These are phyloP conservation scores for Glycine latifolia DNA, from an alignment of 306 rosid genomes.

Conservation along the genomic window DNA sequence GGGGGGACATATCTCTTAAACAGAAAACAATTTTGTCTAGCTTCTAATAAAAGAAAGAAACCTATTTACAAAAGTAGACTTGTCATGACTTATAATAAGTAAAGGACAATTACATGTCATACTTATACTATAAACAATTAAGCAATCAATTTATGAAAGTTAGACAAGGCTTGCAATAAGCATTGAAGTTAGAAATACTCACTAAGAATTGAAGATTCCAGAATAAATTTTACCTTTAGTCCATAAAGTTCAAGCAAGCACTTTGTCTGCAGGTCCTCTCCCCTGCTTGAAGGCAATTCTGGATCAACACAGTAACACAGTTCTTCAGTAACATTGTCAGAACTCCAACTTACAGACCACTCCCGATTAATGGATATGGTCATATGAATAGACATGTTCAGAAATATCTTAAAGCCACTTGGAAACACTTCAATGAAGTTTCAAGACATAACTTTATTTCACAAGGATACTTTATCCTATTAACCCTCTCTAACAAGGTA, in stretches of 20 bases:
- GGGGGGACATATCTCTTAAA: constrained; percentile 5
- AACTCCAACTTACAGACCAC: constrained; percentile 15
- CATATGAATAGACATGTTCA: constrained; percentile 13
- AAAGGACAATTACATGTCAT: too few relatives aligned
- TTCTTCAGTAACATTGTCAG: constrained; percentile 30
- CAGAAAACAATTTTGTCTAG: constrained; percentile 17
- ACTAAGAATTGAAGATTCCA: constrained; percentile 37
- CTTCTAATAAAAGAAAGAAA: constrained; percentile 22
- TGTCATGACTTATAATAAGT: background rate
- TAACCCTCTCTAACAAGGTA: constrained; percentile 12
- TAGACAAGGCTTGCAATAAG: constrained; percentile 27
- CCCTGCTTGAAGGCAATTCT: constrained; percentile 95
- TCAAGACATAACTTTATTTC: constrained; percentile 29
- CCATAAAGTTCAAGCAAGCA: constrained; percentile 96
- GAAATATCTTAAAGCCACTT: constrained; percentile 29
- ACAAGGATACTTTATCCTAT: constrained; percentile 8
- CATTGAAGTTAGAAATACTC: constrained; percentile 35
- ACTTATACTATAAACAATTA: constrained; percentile 18
- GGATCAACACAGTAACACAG: constrained; percentile 53
- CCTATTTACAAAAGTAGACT: constrained; percentile 21
- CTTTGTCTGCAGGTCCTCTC: constrained; percentile 94
- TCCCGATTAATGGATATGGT: constrained; percentile 25
- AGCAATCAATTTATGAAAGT: constrained; percentile 20
- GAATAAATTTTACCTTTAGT: constrained; percentile 80
- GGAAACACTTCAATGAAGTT: constrained; percentile 37